A percentile compares a stretch with the other conserved stretches of the same genome.
Evolutionary conservation across 768 basidiomycete species (phyloP).

Genomic region (Naematelia aurantialba): DNA sequence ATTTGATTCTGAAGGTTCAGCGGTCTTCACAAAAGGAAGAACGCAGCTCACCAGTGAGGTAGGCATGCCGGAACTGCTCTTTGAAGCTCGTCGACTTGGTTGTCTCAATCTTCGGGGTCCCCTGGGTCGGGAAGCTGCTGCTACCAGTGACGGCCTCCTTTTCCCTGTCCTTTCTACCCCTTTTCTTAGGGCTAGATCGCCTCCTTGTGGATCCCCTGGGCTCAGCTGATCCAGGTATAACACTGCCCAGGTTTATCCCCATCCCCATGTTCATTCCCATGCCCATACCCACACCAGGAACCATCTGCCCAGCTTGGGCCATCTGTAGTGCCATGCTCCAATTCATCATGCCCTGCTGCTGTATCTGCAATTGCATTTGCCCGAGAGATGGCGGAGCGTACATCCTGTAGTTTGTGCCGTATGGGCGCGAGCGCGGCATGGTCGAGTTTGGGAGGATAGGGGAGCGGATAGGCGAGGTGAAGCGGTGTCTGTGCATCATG

Average conservation of each 20-base stretch:
- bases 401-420: neutral
- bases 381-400: neutral
- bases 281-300: neutral
- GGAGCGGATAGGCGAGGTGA: conserved; percentile 21
- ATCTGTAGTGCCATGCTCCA: neutral
- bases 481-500: conserved; percentile 64
- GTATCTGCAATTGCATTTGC: neutral
- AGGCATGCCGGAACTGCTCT: conserved; percentile 67
- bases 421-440: neutral
- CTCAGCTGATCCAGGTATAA: neutral
- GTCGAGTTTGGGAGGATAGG: conserved; percentile 9
- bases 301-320: neutral
- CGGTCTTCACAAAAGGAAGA: neutral
- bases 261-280: conserved; percentile 1
- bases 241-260: neutral
- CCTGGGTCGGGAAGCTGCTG: neutral
- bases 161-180: neutral
- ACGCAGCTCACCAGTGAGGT: conserved; percentile 61
- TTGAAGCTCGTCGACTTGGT: conserved; percentile 56
- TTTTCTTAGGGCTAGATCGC: neutral
- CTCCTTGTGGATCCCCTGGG: neutral
- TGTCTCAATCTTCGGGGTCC: conserved; percentile 2
- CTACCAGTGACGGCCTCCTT: neutral
- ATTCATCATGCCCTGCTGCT: neutral
- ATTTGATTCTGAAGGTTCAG: conserved; percentile 61